Evolutionary conservation across 2,329 filamentous ascomycete genomes (phyloP), one percentile per base, ranked within the genome.

Genomic region (Hansfordia pulvinata): DNA sequence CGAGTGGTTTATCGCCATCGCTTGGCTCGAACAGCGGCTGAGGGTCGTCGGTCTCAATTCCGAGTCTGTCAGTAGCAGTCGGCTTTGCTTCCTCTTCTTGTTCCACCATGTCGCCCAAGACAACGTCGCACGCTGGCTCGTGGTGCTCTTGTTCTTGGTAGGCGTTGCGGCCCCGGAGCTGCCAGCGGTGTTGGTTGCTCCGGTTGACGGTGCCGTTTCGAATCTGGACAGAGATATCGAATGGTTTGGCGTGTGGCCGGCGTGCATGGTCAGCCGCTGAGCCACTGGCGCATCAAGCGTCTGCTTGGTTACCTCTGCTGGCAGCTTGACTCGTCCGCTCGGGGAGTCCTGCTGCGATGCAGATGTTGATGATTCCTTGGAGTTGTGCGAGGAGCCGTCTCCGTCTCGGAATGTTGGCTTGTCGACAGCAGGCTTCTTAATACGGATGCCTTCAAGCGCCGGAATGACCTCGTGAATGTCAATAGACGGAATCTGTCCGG

Each of bases 221-320:
- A 69, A 46, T 3, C 61, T 46, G 4, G 69, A 69, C 8, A 71
- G 49, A 1, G 67, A 70, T 13, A 56, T 43, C 3, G 53, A 57
- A 41, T 73, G 69, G 26, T 60, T 73, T 6, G 70, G 70, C 2
- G 70, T 75, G 44, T 75, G 70, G 2, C 70, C 70, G 12, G 70
- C 70, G 43, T 75, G 63, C 60, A 76, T 67, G 1, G 60, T 71
- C 20, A 73, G 58, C 23, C 70, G 57, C 25, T 52, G 54, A 22
- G 55, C 53, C 38, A 64, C 67, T 5, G 59, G 53, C 6, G 60
- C 61, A 14, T 52, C 53, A 19, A 69, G 49, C 7, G 54, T 54
- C 34, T 62, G 49, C 27, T 62, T 44, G 3, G 62, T 62, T 27
- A 56, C 48, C 19, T 56, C 52, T 27, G 54, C 57, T 4, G 55